phyloP scores from a whole-genome alignment of 2,329 filamentous ascomycete species.

The Trichoderma pleuroti region DNA sequence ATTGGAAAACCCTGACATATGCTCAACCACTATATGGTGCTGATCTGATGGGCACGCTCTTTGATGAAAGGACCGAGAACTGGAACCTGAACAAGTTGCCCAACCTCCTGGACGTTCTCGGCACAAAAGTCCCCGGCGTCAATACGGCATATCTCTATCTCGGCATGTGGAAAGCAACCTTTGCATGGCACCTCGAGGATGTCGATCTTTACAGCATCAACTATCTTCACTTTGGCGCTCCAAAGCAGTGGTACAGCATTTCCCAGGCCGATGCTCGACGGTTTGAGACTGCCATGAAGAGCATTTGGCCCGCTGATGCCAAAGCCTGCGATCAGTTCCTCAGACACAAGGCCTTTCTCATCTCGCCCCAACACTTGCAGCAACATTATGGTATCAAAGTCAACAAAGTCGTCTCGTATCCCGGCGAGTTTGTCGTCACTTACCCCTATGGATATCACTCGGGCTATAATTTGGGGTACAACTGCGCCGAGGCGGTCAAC shows the following conservation, averaged over 20 bases:
- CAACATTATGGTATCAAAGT: constrained; percentile 92
- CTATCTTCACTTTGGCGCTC: constrained; percentile 96
- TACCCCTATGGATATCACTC: constrained; percentile 99
- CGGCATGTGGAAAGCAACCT: constrained; percentile 99
- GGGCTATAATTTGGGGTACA: constrained; percentile 96
- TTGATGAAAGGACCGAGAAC: constrained; percentile 74
- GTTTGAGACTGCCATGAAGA: constrained; percentile 94
- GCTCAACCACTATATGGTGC: constrained; percentile 93
- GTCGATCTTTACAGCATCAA: constrained; percentile 99
- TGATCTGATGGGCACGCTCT: constrained; percentile 92
- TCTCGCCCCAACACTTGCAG: constrained; percentile 83
- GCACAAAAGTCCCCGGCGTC: constrained; percentile 93
- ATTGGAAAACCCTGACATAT: constrained; percentile 97
- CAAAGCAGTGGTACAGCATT: constrained; percentile 99
- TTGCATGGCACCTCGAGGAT: constrained; percentile 98
- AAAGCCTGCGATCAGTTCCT: constrained; percentile 96
- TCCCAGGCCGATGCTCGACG: constrained; percentile 89
- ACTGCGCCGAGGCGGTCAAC: constrained; percentile 97
- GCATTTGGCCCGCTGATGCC: constrained; percentile 88
- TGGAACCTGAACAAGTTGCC: constrained; percentile 97
- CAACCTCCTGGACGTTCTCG: constrained; percentile 88
- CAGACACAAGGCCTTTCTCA: constrained; percentile 94
- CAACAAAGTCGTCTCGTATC: constrained; percentile 91
- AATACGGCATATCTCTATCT: constrained; percentile 97
- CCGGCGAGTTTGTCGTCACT: constrained; percentile 96